Conservation (phyloP, 2,329 filamentous ascomycete genomes). For the Chrysoporthe austroafricana region DNA sequence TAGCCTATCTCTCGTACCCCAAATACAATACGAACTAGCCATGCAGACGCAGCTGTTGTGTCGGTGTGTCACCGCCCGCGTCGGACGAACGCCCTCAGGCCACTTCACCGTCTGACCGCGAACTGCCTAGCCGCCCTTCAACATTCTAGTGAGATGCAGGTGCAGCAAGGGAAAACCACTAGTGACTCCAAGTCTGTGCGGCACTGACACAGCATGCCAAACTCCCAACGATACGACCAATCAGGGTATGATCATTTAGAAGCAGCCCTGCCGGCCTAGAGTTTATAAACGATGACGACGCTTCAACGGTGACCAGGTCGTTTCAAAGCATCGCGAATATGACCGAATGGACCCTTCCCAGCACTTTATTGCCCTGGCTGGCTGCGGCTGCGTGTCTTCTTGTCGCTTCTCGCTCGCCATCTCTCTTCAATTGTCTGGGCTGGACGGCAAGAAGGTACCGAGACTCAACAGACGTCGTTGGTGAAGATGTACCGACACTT, state of each 20-base stretch:
- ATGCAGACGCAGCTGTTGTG: too few relatives aligned
- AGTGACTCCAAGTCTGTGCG: neutral
- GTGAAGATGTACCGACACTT: conserved; percentile 4
- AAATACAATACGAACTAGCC: too few relatives aligned
- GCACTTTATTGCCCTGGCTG: neutral
- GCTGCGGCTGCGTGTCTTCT: neutral
- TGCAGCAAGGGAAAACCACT: neutral
- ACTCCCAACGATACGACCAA: neutral
- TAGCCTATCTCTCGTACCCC: too few relatives aligned
- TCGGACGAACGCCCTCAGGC: too few relatives aligned
- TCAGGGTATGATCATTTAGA: neutral
- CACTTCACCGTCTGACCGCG: too few relatives aligned
- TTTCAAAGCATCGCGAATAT: conserved; percentile 15
- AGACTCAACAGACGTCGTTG: neutral
- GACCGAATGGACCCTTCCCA: neutral
- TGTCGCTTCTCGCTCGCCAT: neutral
- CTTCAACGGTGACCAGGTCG: conserved; percentile 31
- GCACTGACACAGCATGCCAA: neutral
- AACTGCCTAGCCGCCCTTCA: neutral
- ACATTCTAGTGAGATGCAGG: neutral
- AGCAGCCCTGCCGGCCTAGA: neutral
- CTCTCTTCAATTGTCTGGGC: neutral
- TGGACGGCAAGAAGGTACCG: too few relatives aligned
- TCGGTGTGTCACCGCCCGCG: too few relatives aligned
- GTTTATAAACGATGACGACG: neutral